Evolutionary conservation across 352 stramenopile species (phyloP).

Genomic region (Globisporangium radiosum): DNA sequence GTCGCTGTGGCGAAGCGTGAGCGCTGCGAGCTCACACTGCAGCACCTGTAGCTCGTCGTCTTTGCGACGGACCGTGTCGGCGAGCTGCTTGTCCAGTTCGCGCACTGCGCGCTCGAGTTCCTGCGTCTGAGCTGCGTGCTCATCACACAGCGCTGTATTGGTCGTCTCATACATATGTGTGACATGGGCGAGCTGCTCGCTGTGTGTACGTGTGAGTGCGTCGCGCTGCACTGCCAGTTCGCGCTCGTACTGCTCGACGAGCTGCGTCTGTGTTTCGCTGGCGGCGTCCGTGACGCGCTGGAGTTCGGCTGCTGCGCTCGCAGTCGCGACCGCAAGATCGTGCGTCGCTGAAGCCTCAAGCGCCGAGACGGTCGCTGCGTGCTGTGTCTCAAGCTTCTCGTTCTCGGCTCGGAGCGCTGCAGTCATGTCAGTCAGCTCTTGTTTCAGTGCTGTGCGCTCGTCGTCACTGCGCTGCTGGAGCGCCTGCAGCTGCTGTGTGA

Average conservation of each 20-base stretch:
- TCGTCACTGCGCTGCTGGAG: constrained; percentile 20
- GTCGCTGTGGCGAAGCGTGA: constrained; percentile 10
- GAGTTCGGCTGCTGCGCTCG: constrained; percentile 15
- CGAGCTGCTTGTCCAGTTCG: constrained; percentile 28
- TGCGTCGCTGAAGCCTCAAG: constrained; percentile 13
- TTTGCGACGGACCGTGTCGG: constrained; percentile 18
- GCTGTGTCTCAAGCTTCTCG: constrained; percentile 16
- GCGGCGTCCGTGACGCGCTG: constrained; percentile 11
- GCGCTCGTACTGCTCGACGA: constrained; percentile 12
- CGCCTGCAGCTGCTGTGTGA: constrained; percentile 18
- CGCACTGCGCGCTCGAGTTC: constrained; percentile 37
- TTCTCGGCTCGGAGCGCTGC: constrained; percentile 18
- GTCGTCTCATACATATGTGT: constrained; percentile 22
- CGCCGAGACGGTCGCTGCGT: constrained; percentile 19
- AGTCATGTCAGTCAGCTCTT: constrained; percentile 17
- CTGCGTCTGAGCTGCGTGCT: constrained; percentile 30
- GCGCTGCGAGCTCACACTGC: constrained; percentile 14
- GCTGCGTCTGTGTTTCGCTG: constrained; percentile 11
- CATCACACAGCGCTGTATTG: constrained; percentile 34
- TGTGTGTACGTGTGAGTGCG: constrained; percentile 21
- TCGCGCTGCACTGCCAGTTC: constrained; percentile 8
- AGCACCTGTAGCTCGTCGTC: constrained; percentile 21
- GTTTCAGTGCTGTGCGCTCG: constrained; percentile 16
- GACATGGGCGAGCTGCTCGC: constrained; percentile 27
- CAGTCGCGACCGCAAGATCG: constrained; percentile 9